These are phyloP conservation scores for Candida dubliniensis DNA, from an alignment of 1,139 yeast species.

Conservation along the genomic window DNA sequence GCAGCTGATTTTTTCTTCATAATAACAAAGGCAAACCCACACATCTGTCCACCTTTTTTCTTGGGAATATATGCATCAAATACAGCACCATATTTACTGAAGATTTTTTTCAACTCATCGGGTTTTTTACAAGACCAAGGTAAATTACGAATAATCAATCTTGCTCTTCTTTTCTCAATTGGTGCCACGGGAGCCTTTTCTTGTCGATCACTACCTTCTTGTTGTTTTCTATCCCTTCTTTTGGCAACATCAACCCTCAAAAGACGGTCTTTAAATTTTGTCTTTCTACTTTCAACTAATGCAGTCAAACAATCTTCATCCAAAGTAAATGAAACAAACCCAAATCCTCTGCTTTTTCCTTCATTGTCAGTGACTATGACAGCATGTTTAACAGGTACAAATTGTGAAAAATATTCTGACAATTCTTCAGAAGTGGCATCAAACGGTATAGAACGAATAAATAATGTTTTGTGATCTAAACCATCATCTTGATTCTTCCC, in stretches of 20 bases:
- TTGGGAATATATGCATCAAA: conserved; percentile 88
- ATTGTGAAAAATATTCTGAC: conserved; percentile 81
- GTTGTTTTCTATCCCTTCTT: conserved; percentile 75
- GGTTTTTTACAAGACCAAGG: conserved; percentile 95
- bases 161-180: conserved; percentile 69
- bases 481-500: conserved; percentile 27
- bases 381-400: conserved; percentile 95
- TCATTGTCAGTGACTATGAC: conserved; percentile 81
- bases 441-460: conserved; percentile 80
- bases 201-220: conserved; percentile 24
- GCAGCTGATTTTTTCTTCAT: conserved; percentile 84
- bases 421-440: conserved; percentile 81
- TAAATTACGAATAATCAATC: conserved; percentile 83
- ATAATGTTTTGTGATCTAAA: conserved; percentile 65
- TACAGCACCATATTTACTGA: conserved; percentile 81
- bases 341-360: conserved; percentile 84
- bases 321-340: conserved; percentile 85
- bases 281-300: conserved; percentile 61
- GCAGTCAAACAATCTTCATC: conserved; percentile 87
- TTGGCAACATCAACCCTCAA: conserved; percentile 86
- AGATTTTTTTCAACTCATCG: conserved; percentile 64
- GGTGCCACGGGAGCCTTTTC: conserved; percentile 50
- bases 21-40: conserved; percentile 93
- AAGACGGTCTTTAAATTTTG: conserved; percentile 63
- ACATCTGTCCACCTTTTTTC: conserved; percentile 83